Base-by-base conservation (phyloP, 805 yeast genomes). In the Candida hispaniensis region DNA sequence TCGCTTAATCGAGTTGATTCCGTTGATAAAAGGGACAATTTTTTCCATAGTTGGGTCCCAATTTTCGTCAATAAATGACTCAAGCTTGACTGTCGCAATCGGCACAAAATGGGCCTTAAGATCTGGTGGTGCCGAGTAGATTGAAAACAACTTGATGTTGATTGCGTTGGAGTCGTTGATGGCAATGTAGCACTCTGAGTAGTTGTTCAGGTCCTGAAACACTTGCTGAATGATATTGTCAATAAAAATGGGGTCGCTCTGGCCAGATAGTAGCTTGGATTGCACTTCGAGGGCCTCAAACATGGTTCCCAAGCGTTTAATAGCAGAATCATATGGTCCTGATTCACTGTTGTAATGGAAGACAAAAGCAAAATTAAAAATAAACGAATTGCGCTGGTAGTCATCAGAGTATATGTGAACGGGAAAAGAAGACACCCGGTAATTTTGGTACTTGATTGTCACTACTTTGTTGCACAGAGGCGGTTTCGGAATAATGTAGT, bases 11-110 rank as follows among this genome's bases (percentile, higher is more conserved):
- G 91, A 80, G 52, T 88, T 88, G 30, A 85, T 64, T 1, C 99
- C 98, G 49, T 91, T 73, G 32, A 91, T 82, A 45, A 65, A 79
- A 0, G 95, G 94, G 7, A 82, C 58, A 14, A 91, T 80, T 46
- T 79, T 77, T 28, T 83, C 63, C 91, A 91, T 79, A 2, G 97
- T 88, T 1, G 96, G 96, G 55, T 91, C 98, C 96, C 98, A 91
- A 48, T 80, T 78, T 6, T 80, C 78, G 55, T 91, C 98, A 26
- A 82, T 75, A 42, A 91, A 63, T 22, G 69, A 60, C 17, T 67
- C 67, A 19, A 91, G 59, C 34, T 75, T 73, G 1, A 91, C 94
- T 0, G 88, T 76, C n/a, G 93, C 72, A 4, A 86, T 71, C 0
- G 98, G 98, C 1, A 91, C 99, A 54, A 88, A 94, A 47, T 65